Evolutionary conservation across 1,284 basidiomycete species (phyloP).

Genomic region (Moniliophthora roreri): DNA sequence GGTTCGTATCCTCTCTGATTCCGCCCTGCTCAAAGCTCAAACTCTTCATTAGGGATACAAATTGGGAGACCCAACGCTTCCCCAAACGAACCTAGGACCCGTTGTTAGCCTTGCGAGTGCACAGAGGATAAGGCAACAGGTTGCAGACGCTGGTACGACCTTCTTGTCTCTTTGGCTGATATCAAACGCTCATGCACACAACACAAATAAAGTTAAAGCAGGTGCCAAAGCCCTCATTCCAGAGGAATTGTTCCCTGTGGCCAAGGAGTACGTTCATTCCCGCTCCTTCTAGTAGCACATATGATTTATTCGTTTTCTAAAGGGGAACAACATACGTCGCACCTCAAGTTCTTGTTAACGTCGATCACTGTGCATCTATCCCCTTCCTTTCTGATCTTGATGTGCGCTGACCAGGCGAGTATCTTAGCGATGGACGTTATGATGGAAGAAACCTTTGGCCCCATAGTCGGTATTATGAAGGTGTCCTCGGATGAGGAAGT

Average conservation of each 20-base stretch:
- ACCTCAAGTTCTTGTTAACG: conserved; percentile 86
- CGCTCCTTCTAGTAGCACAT: neutral
- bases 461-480: conserved; percentile 89
- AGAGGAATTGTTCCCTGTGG: conserved; percentile 67
- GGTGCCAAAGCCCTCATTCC: conserved; percentile 82
- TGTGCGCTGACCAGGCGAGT: too few species aligned
- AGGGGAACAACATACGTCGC: conserved; percentile 85
- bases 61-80: conserved; percentile 81
- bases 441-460: conserved; percentile 90
- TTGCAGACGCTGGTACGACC: conserved; percentile 73
- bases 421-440: conserved; percentile 85
- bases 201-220: conserved; percentile 50
- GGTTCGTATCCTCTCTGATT: conserved; percentile 33
- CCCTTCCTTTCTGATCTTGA: too few species aligned
- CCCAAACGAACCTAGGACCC: conserved; percentile 82
- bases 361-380: conserved; percentile 83
- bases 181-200: neutral
- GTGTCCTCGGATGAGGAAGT: conserved; percentile 85
- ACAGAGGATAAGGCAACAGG: conserved; percentile 80
- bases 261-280: conserved; percentile 56
- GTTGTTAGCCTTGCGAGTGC: conserved; percentile 89
- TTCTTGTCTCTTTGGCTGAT: neutral
- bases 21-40: neutral
- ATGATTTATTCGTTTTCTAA: neutral
- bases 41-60: conserved; percentile 38